Percentiles rank a stretch among this genome's conserved stretches.
phyloP scores from a whole-genome alignment of 1,284 basidiomycete genomes.

The Heterobasidion occidentale region DNA sequence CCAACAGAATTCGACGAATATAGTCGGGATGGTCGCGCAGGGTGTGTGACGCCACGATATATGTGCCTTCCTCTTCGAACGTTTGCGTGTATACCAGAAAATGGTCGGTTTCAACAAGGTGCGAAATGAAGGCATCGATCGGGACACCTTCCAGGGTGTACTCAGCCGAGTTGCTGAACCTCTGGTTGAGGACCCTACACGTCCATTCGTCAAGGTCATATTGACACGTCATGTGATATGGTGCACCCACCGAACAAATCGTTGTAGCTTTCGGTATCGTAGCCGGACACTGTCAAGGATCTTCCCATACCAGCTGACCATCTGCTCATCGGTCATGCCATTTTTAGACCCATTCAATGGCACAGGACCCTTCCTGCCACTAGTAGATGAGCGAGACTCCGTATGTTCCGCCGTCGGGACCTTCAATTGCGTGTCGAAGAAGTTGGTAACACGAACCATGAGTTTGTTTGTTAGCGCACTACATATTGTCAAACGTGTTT shows the following conservation, averaged over 20 bases:
- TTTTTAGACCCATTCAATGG: conserved; percentile 13
- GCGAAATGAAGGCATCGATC: conserved; percentile 75
- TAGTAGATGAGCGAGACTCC: not conserved
- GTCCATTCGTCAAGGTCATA: not conserved
- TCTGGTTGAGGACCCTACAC: conserved; percentile 66
- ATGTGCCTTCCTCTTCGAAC: conserved; percentile 90
- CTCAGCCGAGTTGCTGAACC: conserved; percentile 95
- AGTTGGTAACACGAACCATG: conserved; percentile 85
- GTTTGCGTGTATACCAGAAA: conserved; percentile 91
- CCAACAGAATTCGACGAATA: conserved; percentile 77
- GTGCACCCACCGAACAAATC: conserved; percentile 72
- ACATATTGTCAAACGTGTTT: not conserved
- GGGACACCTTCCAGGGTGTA: conserved; percentile 81
- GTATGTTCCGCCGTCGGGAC: conserved; percentile 41
- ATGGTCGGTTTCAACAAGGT: conserved; percentile 83
- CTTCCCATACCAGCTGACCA: conserved; percentile 86
- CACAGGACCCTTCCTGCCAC: conserved; percentile 9
- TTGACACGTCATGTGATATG: not conserved
- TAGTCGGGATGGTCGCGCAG: conserved; percentile 78
- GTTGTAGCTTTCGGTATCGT: conserved; percentile 89
- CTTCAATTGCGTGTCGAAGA: conserved; percentile 90
- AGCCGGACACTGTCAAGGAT: conserved; percentile 91
- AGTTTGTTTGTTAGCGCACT: conserved; percentile 86
- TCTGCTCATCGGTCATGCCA: conserved; percentile 73
- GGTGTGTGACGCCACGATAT: conserved; percentile 83